Evolutionary conservation across 106 monocot species (phyloP).

Genomic region (Dendrobium chrysotoxum): DNA sequence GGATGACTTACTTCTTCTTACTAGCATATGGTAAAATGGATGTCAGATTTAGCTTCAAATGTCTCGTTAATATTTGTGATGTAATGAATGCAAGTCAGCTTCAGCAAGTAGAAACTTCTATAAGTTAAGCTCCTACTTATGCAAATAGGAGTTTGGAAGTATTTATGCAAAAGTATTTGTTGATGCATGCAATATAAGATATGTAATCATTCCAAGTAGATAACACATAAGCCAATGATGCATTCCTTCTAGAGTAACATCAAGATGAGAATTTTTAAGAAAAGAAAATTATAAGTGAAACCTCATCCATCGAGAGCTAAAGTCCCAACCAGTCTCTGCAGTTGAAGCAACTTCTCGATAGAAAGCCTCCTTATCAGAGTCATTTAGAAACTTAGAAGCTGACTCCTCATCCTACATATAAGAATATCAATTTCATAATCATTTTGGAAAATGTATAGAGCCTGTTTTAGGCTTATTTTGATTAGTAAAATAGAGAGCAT

Average conservation of each 20-base stretch:
- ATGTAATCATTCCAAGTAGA: background rate
- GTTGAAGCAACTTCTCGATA: constrained; percentile 79
- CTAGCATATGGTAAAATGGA: background rate
- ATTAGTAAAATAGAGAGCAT: background rate
- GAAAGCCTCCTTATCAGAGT: constrained; percentile 43
- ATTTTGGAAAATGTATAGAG: background rate
- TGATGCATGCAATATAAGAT: background rate
- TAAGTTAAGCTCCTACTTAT: background rate
- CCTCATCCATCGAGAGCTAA: constrained; percentile 99
- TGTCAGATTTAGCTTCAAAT: background rate
- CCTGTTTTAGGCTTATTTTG: background rate
- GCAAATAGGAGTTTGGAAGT: background rate
- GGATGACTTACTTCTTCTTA: background rate
- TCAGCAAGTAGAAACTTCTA: background rate
- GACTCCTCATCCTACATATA: constrained; percentile 59
- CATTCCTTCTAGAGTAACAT: background rate
- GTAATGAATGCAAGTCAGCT: background rate
- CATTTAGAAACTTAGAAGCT: constrained; percentile 37
- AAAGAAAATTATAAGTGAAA: constrained; percentile 11
- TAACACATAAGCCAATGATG: background rate
- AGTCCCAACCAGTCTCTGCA: constrained; percentile 99
- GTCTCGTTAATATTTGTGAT: background rate
- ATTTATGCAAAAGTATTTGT: background rate
- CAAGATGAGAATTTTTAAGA: background rate
- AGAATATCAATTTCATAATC: background rate